Percentiles rank a stretch among this genome's conserved stretches.
phyloP scores from a whole-genome alignment of 768 basidiomycete genomes.

The Trichaptum fuscoviolaceum region DNA sequence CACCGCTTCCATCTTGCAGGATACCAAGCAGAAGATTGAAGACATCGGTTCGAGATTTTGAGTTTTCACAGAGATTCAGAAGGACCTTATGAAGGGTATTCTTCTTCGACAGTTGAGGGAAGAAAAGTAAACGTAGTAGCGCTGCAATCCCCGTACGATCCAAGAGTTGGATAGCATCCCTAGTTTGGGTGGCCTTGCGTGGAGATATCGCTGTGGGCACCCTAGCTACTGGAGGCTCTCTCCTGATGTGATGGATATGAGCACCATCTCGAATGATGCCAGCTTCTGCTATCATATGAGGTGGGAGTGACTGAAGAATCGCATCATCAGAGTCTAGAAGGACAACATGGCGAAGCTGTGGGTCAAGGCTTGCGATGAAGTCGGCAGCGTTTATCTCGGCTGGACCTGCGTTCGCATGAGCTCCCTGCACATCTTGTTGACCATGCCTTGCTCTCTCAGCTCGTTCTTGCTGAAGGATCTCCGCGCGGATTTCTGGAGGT shows the following conservation, averaged over 20 bases:
- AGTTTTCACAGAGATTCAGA: conserved; percentile 93
- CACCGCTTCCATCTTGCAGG: conserved; percentile 91
- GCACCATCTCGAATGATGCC: conserved; percentile 61
- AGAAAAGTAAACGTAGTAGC: conserved; percentile 90
- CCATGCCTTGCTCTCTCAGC: conserved; percentile 62
- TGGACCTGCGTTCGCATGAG: conserved; percentile 26
- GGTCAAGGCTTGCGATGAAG: conserved; percentile 90
- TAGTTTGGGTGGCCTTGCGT: conserved; percentile 51
- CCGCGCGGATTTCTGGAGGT: conserved; percentile 93
- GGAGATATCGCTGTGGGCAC: conserved; percentile 21
- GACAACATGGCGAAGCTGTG: conserved; percentile 84
- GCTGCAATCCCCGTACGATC: conserved; percentile 87
- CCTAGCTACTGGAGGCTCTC: conserved; percentile 6
- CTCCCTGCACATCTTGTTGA: conserved; percentile 33
- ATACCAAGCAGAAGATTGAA: conserved; percentile 94
- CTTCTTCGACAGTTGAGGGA: conserved; percentile 88
- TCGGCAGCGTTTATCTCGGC: conserved; percentile 83
- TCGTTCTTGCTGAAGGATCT: conserved; percentile 94
- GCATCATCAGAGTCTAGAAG: conserved; percentile 85
- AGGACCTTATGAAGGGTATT: conserved; percentile 83
- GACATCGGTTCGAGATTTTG: conserved; percentile 83
- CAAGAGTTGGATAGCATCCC: conserved; percentile 90
- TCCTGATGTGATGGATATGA: conserved; percentile 15
- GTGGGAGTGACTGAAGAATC: conserved; percentile 75
- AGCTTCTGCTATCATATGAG: conserved; percentile 83